Evolutionary conservation across 1,139 yeast genomes (phyloP).

Genomic region (Meyerozyma smithsonii): DNA sequence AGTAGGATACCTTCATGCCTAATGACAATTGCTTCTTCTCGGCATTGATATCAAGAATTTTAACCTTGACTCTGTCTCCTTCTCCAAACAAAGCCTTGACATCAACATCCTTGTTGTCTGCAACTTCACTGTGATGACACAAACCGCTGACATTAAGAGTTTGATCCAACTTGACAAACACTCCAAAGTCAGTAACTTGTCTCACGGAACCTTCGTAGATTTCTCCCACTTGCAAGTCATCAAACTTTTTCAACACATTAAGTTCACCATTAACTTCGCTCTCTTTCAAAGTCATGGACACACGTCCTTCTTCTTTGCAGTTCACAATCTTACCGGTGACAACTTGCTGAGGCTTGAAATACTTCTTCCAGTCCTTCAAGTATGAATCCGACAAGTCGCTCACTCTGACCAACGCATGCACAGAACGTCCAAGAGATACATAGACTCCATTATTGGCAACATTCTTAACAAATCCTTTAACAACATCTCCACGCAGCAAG

Average conservation of each 20-base stretch:
- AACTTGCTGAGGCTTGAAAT: conserved; percentile 63
- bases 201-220: conserved; percentile 76
- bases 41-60: conserved; percentile 57
- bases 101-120: conserved; percentile 55
- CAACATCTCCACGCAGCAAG: conserved; percentile 62
- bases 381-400: conserved; percentile 77
- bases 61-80: conserved; percentile 88
- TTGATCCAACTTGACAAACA: conserved; percentile 75
- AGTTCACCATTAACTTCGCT: conserved; percentile 73
- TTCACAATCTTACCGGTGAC: conserved; percentile 73
- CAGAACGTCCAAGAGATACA: conserved; percentile 66
- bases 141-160: conserved; percentile 76
- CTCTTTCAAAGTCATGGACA: conserved; percentile 76
- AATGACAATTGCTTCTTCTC: conserved; percentile 73
- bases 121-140: conserved; percentile 82
- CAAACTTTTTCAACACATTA: conserved; percentile 50
- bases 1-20: conserved; percentile 94
- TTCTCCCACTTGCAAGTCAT: conserved; percentile 66
- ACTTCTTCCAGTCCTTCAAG: conserved; percentile 83
- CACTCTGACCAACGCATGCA: conserved; percentile 78
- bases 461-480: conserved; percentile 75
- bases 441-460: conserved; percentile 76
- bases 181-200: conserved; percentile 83
- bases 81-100: conserved; percentile 66
- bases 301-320: conserved; percentile 58